These are phyloP conservation scores for Alternaria novae-zelandiae DNA, from an alignment of 2,329 filamentous ascomycete genomes.

Conservation along the genomic window DNA sequence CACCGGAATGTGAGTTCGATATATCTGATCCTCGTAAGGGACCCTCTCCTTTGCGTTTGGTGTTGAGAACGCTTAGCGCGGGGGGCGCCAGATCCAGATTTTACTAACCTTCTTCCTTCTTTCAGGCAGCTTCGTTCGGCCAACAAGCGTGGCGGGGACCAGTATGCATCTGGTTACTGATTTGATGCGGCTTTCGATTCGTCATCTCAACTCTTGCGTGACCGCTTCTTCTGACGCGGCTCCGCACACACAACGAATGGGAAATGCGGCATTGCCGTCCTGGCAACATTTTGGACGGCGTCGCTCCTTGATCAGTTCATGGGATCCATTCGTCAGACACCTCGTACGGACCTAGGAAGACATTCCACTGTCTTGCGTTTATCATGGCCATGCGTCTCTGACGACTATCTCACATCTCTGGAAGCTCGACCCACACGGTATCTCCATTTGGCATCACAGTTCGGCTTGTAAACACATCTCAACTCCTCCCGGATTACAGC, in stretches of 20 bases:
- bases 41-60: constrained; percentile 83
- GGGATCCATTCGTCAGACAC: constrained; percentile 45
- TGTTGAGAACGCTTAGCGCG: constrained; percentile 78
- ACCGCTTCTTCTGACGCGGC: constrained; percentile 35
- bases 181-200: constrained; percentile 50
- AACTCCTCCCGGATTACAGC: constrained; percentile 20
- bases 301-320: constrained; percentile 46
- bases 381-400: constrained; percentile 35
- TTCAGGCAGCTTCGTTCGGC: constrained; percentile 60
- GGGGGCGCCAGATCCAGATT: constrained; percentile 61
- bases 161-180: constrained; percentile 58
- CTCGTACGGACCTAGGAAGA: constrained; percentile 42
- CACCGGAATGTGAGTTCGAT: constrained; percentile 94
- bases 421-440: constrained; percentile 38
- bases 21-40: constrained; percentile 85
- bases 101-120: constrained; percentile 53
- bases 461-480: constrained; percentile 27
- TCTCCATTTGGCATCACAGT: constrained; percentile 33
- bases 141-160: constrained; percentile 58
- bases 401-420: constrained; percentile 36
- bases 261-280: constrained; percentile 55
- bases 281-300: constrained; percentile 47
- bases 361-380: constrained; percentile 30
- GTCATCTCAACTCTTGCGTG: constrained; percentile 50
- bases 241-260: constrained; percentile 48